Conservation (phyloP, 805 yeast species). For the Saccharomycopsis sp. region DNA sequence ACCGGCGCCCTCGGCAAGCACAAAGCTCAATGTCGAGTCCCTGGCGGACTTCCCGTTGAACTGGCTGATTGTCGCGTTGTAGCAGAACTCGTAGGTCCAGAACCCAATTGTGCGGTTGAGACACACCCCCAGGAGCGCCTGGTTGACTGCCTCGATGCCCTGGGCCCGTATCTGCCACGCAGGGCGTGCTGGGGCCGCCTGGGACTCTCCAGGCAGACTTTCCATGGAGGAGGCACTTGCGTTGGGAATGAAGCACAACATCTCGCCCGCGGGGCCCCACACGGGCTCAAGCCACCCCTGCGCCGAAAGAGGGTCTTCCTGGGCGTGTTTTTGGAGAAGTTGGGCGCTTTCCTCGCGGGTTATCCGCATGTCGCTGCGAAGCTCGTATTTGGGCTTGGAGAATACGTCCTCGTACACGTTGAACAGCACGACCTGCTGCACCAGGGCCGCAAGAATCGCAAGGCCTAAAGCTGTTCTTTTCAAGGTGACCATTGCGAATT, state of each 20-base stretch:
- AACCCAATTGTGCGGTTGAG: conserved; percentile 7
- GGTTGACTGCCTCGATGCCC: conserved; percentile 1
- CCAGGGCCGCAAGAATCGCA: too few relatives aligned
- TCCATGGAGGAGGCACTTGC: neutral
- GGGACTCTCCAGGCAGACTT: neutral
- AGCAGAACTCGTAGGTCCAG: conserved; percentile 21
- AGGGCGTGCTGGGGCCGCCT: neutral
- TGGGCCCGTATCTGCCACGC: neutral
- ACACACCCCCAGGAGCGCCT: conserved; percentile 1
- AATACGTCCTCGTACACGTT: conserved; percentile 11
- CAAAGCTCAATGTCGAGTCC: neutral
- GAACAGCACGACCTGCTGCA: too few relatives aligned
- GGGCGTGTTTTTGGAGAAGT: neutral
- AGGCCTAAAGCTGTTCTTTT: too few relatives aligned
- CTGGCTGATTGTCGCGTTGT: conserved; percentile 10
- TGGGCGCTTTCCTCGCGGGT: neutral
- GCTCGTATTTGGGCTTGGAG: conserved; percentile 11
- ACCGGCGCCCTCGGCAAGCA: neutral
- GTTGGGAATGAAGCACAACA: conserved; percentile 5
- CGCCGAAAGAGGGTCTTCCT: neutral
- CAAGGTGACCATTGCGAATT: neutral
- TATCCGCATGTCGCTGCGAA: neutral
- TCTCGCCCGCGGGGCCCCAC: neutral
- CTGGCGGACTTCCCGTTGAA: conserved; percentile 8
- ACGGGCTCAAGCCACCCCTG: neutral